Conservation (phyloP, 352 stramenopile genomes). For the Phytopythium chamaehyphon region DNA sequence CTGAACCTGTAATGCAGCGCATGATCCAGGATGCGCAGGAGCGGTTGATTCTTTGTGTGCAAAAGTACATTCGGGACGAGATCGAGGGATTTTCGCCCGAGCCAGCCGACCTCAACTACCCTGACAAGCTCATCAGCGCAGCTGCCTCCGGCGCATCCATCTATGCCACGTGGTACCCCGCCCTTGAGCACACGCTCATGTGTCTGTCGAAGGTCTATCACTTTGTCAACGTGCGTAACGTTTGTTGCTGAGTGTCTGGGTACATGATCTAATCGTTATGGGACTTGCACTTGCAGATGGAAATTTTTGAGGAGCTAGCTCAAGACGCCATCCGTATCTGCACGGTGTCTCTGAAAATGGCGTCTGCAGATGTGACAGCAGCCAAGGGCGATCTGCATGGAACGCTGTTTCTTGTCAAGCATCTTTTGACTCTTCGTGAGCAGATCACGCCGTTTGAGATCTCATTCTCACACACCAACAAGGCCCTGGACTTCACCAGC, state of each 20-base stretch:
- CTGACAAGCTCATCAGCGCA: conserved; percentile 48
- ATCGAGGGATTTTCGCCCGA: conserved; percentile 73
- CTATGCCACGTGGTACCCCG: conserved; percentile 83
- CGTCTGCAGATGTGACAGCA: conserved; percentile 54
- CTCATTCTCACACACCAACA: conserved; percentile 66
- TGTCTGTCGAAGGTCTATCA: conserved; percentile 86
- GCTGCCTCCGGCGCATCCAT: conserved; percentile 27
- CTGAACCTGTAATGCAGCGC: conserved; percentile 74
- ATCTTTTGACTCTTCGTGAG: conserved; percentile 77
- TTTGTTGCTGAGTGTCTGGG: not conserved
- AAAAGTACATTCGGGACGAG: conserved; percentile 82
- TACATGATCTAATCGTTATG: not conserved
- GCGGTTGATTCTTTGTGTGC: conserved; percentile 76
- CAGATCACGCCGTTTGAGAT: conserved; percentile 87
- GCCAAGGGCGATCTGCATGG: conserved; percentile 54
- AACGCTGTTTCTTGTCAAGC: conserved; percentile 76
- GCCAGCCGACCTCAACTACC: conserved; percentile 60
- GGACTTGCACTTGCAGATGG: conserved; percentile 40
- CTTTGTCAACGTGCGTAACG: conserved; percentile 62
- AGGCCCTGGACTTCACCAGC: conserved; percentile 73
- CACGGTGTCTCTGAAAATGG: conserved; percentile 72
- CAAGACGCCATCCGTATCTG: conserved; percentile 83
- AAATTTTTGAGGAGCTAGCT: conserved; percentile 83
- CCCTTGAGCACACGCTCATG: conserved; percentile 78
- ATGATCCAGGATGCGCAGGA: conserved; percentile 85